phyloP scores from a whole-genome alignment of 768 basidiomycete genomes.

The Dioszegia aurantiaca region DNA sequence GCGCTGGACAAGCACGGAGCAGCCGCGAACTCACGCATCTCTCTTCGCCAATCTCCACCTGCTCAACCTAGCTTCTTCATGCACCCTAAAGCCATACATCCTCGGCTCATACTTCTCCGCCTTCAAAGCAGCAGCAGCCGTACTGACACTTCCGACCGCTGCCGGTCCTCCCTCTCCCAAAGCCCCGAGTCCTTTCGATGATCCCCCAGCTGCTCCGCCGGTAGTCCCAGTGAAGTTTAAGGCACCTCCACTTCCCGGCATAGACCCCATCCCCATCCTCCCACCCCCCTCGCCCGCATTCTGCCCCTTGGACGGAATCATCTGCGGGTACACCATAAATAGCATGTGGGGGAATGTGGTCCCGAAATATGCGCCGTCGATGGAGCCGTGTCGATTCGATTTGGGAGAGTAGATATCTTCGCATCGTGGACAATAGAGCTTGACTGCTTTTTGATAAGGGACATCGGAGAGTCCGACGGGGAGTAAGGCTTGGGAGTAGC shows the following conservation, averaged over 20 bases:
- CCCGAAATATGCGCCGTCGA: slow-evolving; percentile 98
- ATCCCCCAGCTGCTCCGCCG: slow-evolving; percentile 3
- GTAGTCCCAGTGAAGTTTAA: background rate
- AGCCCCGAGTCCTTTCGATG: background rate
- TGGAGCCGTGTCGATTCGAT: slow-evolving; percentile 90
- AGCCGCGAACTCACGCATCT: slow-evolving; percentile 63
- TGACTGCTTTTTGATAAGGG: slow-evolving; percentile 98
- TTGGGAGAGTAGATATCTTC: slow-evolving; percentile 99
- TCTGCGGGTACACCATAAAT: slow-evolving; percentile 92
- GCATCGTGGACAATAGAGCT: slow-evolving; percentile 96
- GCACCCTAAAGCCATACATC: slow-evolving; percentile 94
- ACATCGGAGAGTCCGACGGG: slow-evolving; percentile 95
- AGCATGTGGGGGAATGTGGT: slow-evolving; percentile 96
- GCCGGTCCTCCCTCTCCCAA: slow-evolving; percentile 44
- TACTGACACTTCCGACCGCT: slow-evolving; percentile 68
- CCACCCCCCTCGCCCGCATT: slow-evolving; percentile 20
- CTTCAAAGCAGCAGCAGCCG: slow-evolving; percentile 77
- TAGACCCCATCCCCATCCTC: background rate
- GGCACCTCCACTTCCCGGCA: background rate
- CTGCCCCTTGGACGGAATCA: slow-evolving; percentile 75
- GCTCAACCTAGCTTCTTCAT: slow-evolving; percentile 88
- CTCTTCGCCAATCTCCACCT: slow-evolving; percentile 93
- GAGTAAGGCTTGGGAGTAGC: slow-evolving; percentile 88
- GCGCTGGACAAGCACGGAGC: background rate
- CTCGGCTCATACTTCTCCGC: slow-evolving; percentile 87